Base-by-base conservation (phyloP, 2,329 filamentous ascomycete genomes). In the Huntiella abstrusa region DNA sequence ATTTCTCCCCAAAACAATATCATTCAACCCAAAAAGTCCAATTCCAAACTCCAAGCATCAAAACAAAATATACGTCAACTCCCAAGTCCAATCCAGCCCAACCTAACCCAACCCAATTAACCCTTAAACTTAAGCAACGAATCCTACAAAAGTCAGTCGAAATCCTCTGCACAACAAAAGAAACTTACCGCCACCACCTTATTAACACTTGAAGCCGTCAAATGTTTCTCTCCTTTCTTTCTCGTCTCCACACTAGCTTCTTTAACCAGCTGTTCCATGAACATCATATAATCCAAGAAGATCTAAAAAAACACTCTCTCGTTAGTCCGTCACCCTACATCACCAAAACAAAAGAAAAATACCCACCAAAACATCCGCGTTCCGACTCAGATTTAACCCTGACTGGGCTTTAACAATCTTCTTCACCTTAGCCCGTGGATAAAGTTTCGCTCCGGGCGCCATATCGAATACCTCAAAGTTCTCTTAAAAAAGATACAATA, bases 401-500 rank as follows among this genome's bases (percentile, higher is more conserved):
- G 84, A 81, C 60, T 93, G 85, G 13, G 84, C 85, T 63, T 93
- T 94, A 56, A 92, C 70, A 50, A 92, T 88, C 61, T 86, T 87
- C 62, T 86, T 91, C 55, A 94, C 69, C 0, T 83, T 91, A 13
- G 75, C 77, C 52, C 86, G 78, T 8, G 86, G 86, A 56, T 93
- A 94, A 11, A 83, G 68, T 54, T 85, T 88, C 57, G 80, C 77
- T 16, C 75, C 68, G 10, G 72, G 64, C 44, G 72, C 75, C 71
- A 77, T 80, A 54, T 28, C 22, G 22, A 28, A 28, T 28, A 28
- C 22, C 22, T 28, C 22, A 10, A 28, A 10, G 6, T 28, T 28
- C 3, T 10, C 22, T 8, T 28, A 10, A 7, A 28, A 28, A 28
- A 28, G 22, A 28, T 28, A 10, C 3, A 28, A 7, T 10, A 28